A percentile compares a stretch with the other conserved stretches of the same genome.
These are phyloP conservation scores for Hyphodiscus hymeniophilus DNA, from an alignment of 495 filamentous ascomycete genomes.

Conservation along the genomic window DNA sequence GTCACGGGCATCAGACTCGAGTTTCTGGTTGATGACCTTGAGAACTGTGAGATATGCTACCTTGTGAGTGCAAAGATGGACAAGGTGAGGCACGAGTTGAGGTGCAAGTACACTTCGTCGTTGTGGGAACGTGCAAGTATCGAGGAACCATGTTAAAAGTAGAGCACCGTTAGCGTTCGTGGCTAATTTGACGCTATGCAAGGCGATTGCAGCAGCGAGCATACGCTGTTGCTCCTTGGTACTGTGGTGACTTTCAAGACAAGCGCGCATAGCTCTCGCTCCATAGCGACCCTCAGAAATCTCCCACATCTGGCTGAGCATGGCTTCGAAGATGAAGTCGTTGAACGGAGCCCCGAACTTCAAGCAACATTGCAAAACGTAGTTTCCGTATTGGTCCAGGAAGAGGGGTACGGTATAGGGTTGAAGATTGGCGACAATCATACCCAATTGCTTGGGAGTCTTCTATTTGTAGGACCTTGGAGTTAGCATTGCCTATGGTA, in stretches of 20 bases:
- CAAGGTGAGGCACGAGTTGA: slow-evolving; percentile 88
- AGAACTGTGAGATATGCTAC: slow-evolving; percentile 95
- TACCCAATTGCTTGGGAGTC: slow-evolving; percentile 70
- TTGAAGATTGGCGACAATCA: slow-evolving; percentile 75
- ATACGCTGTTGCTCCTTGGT: slow-evolving; percentile 93
- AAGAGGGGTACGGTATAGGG: slow-evolving; percentile 85
- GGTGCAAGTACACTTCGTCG: slow-evolving; percentile 89
- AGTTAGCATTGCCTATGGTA: too few species aligned
- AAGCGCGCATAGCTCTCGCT: slow-evolving; percentile 92
- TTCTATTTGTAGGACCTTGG: too few species aligned
- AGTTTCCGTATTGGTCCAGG: slow-evolving; percentile 97
- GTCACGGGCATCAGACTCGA: slow-evolving; percentile 89
- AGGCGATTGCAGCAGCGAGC: slow-evolving; percentile 87
- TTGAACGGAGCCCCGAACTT: slow-evolving; percentile 85
- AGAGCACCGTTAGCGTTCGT: slow-evolving; percentile 95
- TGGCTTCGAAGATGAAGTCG: slow-evolving; percentile 95
- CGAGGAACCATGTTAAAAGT: slow-evolving; percentile 93
- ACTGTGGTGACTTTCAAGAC: slow-evolving; percentile 90
- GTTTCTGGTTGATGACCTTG: slow-evolving; percentile 97
- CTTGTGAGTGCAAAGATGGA: slow-evolving; percentile 97
- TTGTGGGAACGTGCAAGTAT: slow-evolving; percentile 93
- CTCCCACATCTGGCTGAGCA: slow-evolving; percentile 94
- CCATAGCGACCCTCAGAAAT: slow-evolving; percentile 89
- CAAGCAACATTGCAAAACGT: slow-evolving; percentile 91
- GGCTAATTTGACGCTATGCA: slow-evolving; percentile 93